These are phyloP conservation scores for Zymoseptoria brevis DNA, from an alignment of 2,329 filamentous ascomycete species.

Conservation along the genomic window DNA sequence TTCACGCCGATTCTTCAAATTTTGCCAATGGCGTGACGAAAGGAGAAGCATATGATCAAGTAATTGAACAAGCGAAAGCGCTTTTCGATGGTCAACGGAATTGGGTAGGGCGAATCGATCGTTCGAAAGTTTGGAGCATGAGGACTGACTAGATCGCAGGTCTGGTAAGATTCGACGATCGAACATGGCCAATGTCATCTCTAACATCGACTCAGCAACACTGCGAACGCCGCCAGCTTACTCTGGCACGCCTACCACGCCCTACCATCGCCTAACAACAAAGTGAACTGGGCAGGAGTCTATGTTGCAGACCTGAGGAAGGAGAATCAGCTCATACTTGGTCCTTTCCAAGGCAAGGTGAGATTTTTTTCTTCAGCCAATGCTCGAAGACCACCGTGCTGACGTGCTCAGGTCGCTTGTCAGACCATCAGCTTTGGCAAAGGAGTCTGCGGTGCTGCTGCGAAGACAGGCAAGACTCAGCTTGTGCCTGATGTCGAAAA, in stretches of 20 bases:
- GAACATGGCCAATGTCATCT: background rate
- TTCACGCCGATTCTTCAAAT: constrained; percentile 72
- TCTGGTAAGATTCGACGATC: constrained; percentile 10
- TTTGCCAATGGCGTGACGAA: constrained; percentile 62
- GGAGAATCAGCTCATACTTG: constrained; percentile 57
- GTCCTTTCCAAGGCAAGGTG: constrained; percentile 68
- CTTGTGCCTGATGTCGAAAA: constrained; percentile 59
- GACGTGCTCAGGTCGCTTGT: constrained; percentile 47
- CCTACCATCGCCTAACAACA: constrained; percentile 54
- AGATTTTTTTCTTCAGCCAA: background rate
- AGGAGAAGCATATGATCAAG: constrained; percentile 64
- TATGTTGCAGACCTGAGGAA: constrained; percentile 55
- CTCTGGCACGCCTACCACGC: constrained; percentile 76
- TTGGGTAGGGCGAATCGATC: constrained; percentile 51
- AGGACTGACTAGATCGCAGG: constrained; percentile 5
- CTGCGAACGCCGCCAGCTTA: constrained; percentile 66
- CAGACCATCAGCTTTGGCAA: constrained; percentile 66
- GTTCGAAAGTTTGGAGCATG: background rate
- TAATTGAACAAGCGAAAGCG: constrained; percentile 61
- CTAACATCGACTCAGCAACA: constrained; percentile 48
- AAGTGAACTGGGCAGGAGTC: constrained; percentile 78
- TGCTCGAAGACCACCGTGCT: background rate
- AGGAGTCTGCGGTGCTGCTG: constrained; percentile 69
- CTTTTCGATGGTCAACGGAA: constrained; percentile 67
- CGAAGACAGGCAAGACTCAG: constrained; percentile 53